Base-by-base conservation (phyloP, 2,329 filamentous ascomycete species). In the Reticulascus tulasneorum region DNA sequence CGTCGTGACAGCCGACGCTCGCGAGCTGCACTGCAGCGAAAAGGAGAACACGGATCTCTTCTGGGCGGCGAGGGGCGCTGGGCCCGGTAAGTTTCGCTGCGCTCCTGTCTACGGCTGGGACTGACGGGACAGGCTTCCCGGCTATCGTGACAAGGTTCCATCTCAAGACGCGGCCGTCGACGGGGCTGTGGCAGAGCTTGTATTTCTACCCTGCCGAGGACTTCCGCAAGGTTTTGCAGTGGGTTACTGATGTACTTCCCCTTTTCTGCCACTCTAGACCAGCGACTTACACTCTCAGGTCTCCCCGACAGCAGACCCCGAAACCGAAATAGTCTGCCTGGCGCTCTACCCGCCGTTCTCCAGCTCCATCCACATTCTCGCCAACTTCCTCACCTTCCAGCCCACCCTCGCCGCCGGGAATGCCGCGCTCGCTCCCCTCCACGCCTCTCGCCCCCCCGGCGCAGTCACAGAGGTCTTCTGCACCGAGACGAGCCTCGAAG, bases 21-120 rank as follows among this genome's bases (percentile, higher is more conserved):
- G 58, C 15, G 52, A 66, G 20, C 46, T 74, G 1, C 64, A 55
- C 4, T 72, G 71, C 4, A 67, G 62, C 24, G 59, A 53, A 4
- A 52, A 59, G 3, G 47, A 67, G 21, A 69, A 78, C 40, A 40
- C 62, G 0, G 74, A 79, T 35, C 60, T 80, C 2, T 78, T 73
- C 54, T 81, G 73, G 73, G 76, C 74, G 4, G 55, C 77, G 12
- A 62, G 64, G 37, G 73, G 73, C 15, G 72, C 74, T 9, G 73
- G 75, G 2, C 69, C 66, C 36, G 63, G 59, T 58, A 36, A 35
- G 51, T 38, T 21, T 25, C 29, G 22, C n/a, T 21, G n/a, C 13
- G n/a, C n/a, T 16, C 13, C 12, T 20, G 23, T 12, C n/a, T 12
- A 7, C 9, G 13, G 4, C 10, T 13, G 15, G 6, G 5, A 21